phyloP scores from a whole-genome alignment of 495 filamentous ascomycete genomes.

The Staphylotrichum longicolle region DNA sequence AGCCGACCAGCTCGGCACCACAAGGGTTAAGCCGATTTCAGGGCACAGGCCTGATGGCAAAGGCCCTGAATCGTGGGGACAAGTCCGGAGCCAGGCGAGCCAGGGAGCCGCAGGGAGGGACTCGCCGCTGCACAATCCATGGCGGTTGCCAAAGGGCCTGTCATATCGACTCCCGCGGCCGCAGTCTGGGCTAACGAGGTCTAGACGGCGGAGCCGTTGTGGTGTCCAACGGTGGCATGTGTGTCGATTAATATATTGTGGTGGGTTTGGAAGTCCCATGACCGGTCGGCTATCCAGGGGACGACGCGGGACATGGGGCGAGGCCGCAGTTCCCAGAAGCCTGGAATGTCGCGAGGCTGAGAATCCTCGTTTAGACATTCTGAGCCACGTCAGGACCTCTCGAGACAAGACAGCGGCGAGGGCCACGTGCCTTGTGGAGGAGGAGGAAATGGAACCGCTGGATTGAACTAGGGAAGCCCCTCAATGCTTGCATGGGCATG shows the following conservation, averaged over 20 bases:
- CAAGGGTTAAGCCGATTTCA: no score
- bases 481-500: no score
- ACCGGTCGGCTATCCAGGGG: conserved; percentile 15
- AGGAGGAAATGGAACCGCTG: no score
- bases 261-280: conserved; percentile 25
- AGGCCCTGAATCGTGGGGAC: no score
- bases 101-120: background rate
- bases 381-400: no score
- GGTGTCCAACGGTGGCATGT: conserved; percentile 10
- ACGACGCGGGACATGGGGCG: conserved; percentile 4
- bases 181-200: conserved; percentile 13
- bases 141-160: conserved; percentile 1
- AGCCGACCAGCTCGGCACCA: background rate
- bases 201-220: conserved; percentile 17
- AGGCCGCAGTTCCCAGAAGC: conserved; percentile 1
- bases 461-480: no score
- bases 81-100: no score
- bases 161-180: conserved; percentile 12
- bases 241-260: conserved; percentile 32
- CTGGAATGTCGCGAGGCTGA: conserved; percentile 12
- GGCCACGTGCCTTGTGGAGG: no score
- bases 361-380: background rate
- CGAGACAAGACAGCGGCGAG: no score
- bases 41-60: no score
- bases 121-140: no score